Conservation (phyloP, 805 yeast genomes). For the Candida taoyuanica region DNA sequence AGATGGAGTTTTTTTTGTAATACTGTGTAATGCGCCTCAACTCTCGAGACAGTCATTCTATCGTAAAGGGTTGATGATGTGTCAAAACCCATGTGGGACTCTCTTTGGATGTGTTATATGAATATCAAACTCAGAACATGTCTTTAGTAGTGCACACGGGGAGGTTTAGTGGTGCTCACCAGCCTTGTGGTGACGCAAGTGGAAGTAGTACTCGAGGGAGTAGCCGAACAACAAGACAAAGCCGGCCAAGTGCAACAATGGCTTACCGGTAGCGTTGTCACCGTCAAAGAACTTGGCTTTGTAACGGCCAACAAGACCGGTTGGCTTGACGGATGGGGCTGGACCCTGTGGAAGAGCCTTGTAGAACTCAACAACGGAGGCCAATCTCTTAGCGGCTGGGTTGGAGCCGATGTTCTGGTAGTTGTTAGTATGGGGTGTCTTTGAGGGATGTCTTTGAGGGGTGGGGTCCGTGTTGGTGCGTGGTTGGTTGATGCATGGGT, state of each 20-base stretch:
- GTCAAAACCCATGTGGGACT: neutral
- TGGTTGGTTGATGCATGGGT: no score
- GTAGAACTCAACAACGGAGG: constrained; percentile 92
- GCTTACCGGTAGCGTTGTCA: constrained; percentile 78
- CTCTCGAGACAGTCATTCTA: constrained; percentile 3
- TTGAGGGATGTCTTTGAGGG: neutral
- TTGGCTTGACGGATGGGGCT: constrained; percentile 70
- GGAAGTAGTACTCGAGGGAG: constrained; percentile 91
- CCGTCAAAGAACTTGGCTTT: constrained; percentile 82
- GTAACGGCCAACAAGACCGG: constrained; percentile 70
- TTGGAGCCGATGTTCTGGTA: constrained; percentile 81
- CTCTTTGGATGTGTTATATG: no score
- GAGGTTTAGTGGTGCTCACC: constrained; percentile 38
- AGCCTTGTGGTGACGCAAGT: constrained; percentile 59
- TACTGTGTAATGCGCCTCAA: neutral
- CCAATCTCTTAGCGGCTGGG: constrained; percentile 96
- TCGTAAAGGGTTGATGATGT: constrained; percentile 5
- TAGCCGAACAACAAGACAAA: constrained; percentile 74
- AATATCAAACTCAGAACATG: no score
- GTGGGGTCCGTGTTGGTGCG: neutral
- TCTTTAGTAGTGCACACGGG: no score
- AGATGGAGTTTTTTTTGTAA: no score
- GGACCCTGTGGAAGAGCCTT: constrained; percentile 93
- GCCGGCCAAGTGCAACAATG: constrained; percentile 71
- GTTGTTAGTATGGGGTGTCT: constrained; percentile 21